These are phyloP conservation scores for Trichoderma gamsii DNA, from an alignment of 495 filamentous ascomycete genomes.

Conservation along the genomic window DNA sequence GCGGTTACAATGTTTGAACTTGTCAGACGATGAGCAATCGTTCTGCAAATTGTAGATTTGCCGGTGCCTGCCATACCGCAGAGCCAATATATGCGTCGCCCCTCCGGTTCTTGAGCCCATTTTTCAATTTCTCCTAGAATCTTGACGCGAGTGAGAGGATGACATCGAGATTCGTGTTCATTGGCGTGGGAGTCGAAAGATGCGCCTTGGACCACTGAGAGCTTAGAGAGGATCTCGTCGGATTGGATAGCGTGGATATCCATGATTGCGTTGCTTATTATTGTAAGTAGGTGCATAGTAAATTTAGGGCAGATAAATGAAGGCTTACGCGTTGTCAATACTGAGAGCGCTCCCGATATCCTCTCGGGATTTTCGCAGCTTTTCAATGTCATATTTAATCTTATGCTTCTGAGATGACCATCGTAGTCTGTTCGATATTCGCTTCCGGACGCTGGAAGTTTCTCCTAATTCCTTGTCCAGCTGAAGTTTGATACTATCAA, in stretches of 20 bases:
- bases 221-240: background rate
- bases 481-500: no score
- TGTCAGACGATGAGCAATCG: slow-evolving; percentile 27
- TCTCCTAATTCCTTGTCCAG: no score
- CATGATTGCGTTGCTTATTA: background rate
- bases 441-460: no score
- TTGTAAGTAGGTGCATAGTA: background rate
- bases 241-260: background rate
- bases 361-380: no score
- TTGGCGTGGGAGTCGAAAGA: slow-evolving; percentile 24
- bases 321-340: background rate
- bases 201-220: slow-evolving; percentile 18
- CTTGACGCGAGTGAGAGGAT: slow-evolving; percentile 23
- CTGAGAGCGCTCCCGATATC: background rate
- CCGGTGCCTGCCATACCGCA: slow-evolving; percentile 42
- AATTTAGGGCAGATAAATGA: background rate
- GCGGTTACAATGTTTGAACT: slow-evolving; percentile 23
- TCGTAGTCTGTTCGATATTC: no score
- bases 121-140: slow-evolving; percentile 19
- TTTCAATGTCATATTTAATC: no score
- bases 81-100: slow-evolving; percentile 37
- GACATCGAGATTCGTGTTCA: slow-evolving; percentile 25
- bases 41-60: slow-evolving; percentile 41
- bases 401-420: no score
- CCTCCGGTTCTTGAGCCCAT: slow-evolving; percentile 18